These are phyloP conservation scores for Allantophomopsis lycopodina DNA, from an alignment of 2,329 filamentous ascomycete genomes.

Conservation along the genomic window DNA sequence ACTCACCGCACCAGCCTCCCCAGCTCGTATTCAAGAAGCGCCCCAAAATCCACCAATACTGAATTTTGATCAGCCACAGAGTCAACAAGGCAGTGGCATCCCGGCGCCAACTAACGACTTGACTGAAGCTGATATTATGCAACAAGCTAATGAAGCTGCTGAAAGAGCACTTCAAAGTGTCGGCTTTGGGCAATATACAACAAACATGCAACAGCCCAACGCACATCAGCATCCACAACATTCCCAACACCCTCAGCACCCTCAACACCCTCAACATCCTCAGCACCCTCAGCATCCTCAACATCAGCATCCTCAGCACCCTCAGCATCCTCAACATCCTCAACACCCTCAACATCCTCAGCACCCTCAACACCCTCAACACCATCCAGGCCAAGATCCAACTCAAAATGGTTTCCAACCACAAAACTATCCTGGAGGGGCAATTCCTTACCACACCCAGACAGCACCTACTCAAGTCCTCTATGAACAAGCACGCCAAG, in stretches of 20 bases:
- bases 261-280: not conserved
- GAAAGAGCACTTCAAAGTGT: conserved; percentile 2
- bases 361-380: not conserved
- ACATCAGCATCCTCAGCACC: not conserved
- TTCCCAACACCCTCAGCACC: no score
- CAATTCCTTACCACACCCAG: conserved; percentile 19
- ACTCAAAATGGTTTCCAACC: not conserved
- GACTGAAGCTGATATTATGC: conserved; percentile 1
- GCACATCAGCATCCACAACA: no score
- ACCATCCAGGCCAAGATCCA: not conserved
- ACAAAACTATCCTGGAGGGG: conserved; percentile 1
- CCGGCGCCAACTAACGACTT: not conserved
- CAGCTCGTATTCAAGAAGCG: not conserved
- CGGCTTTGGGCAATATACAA: not conserved
- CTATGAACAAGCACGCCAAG: conserved; percentile 40
- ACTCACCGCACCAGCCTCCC: conserved; percentile 10
- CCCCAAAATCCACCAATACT: not conserved
- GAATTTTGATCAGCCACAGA: not conserved
- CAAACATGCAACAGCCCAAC: not conserved
- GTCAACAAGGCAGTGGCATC: not conserved
- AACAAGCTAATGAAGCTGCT: conserved; percentile 4
- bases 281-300: not conserved
- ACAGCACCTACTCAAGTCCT: conserved; percentile 36
- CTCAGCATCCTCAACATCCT: not conserved
- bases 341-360: no score